Evolutionary conservation across 2,329 filamentous ascomycete genomes (phyloP).

Genomic region (Rosellinia necatrix): DNA sequence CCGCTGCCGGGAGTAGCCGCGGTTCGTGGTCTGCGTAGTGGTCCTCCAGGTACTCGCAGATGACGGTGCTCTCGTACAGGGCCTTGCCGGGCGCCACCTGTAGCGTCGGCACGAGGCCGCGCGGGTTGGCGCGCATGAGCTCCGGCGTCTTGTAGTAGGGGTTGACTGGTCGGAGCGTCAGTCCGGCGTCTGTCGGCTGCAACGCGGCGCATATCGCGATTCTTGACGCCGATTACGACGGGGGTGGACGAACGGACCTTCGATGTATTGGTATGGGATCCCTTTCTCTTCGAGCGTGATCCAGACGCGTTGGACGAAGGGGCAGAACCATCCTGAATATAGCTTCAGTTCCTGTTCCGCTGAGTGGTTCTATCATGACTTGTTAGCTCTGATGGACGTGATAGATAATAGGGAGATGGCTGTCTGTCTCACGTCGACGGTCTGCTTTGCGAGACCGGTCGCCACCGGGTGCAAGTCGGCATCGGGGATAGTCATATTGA

Average conservation of each 20-base stretch:
- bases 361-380: slow-evolving; percentile 33
- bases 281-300: slow-evolving; percentile 62
- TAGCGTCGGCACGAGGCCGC: slow-evolving; percentile 63
- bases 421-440: slow-evolving; percentile 34
- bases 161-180: slow-evolving; percentile 56
- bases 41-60: slow-evolving; percentile 65
- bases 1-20: slow-evolving; percentile 44
- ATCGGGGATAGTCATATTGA: slow-evolving; percentile 34
- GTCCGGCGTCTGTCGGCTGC: no score
- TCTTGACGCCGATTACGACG: no score
- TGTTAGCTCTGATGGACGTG: background rate
- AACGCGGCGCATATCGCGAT: no score
- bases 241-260: no score
- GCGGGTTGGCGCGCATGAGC: slow-evolving; percentile 60
- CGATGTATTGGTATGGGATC: slow-evolving; percentile 63
- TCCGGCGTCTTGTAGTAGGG: slow-evolving; percentile 61
- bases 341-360: slow-evolving; percentile 32
- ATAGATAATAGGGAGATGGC: background rate
- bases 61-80: slow-evolving; percentile 60
- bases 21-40: slow-evolving; percentile 51
- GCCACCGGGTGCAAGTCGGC: slow-evolving; percentile 36
- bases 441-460: slow-evolving; percentile 36
- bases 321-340: slow-evolving; percentile 34
- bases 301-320: slow-evolving; percentile 59
- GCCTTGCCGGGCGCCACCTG: slow-evolving; percentile 46